Conservation (phyloP, 352 stramenopile species). For the Phytophthora boehmeriae region DNA sequence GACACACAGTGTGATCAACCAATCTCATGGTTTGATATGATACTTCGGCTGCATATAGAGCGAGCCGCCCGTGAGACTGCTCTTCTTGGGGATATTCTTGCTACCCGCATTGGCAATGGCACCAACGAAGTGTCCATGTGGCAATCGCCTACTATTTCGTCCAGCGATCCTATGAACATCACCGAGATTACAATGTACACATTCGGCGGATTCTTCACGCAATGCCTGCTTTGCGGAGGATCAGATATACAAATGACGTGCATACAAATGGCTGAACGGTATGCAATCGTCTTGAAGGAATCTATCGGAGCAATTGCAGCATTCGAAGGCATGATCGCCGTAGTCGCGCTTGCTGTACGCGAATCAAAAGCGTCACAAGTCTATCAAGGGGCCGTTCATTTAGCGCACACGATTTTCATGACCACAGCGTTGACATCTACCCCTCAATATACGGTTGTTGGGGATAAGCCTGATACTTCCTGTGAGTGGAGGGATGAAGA, state of each 20-base stretch:
- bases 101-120: background rate
- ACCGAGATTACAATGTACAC: slow-evolving; percentile 42
- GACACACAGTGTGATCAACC: background rate
- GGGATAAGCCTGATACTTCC: background rate
- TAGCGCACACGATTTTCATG: slow-evolving; percentile 47
- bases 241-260: slow-evolving; percentile 29
- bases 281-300: slow-evolving; percentile 25
- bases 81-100: slow-evolving; percentile 25
- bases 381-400: slow-evolving; percentile 49
- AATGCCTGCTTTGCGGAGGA: slow-evolving; percentile 39
- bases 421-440: background rate
- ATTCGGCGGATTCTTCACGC: slow-evolving; percentile 59
- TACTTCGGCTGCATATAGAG: slow-evolving; percentile 23
- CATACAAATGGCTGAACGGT: slow-evolving; percentile 42
- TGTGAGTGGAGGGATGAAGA: background rate
- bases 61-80: slow-evolving; percentile 26
- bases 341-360: slow-evolving; percentile 40
- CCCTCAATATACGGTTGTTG: background rate
- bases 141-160: slow-evolving; percentile 26
- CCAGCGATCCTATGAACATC: slow-evolving; percentile 30
- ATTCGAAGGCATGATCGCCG: slow-evolving; percentile 51
- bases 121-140: slow-evolving; percentile 12
- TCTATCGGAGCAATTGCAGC: slow-evolving; percentile 21
- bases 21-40: slow-evolving; percentile 27
- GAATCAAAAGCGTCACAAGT: slow-evolving; percentile 24